Conservation (phyloP, 768 basidiomycete genomes). For the Xerocomellus dryophilus region DNA sequence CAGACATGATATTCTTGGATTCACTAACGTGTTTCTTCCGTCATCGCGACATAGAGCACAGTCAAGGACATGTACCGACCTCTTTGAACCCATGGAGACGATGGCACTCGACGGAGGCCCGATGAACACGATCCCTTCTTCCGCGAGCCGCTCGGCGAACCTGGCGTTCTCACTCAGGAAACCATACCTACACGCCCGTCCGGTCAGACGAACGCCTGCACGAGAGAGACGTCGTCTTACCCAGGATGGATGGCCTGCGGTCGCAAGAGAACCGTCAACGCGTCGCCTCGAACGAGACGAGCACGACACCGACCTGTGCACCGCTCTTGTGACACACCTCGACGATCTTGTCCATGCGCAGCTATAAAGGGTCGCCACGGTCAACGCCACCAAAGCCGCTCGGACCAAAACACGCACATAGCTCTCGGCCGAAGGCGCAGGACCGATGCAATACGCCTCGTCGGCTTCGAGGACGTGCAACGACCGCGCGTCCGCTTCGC, state of each 20-base stretch:
- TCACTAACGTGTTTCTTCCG: constrained; percentile 47
- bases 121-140: constrained; percentile 84
- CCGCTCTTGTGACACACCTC: constrained; percentile 77
- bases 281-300: background rate
- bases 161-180: constrained; percentile 90
- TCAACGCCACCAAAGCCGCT: background rate
- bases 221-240: constrained; percentile 35
- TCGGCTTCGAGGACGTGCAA: constrained; percentile 86
- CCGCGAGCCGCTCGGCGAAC: constrained; percentile 72
- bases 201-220: background rate
- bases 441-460: constrained; percentile 90
- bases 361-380: constrained; percentile 39
- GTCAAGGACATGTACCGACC: constrained; percentile 40
- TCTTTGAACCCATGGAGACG: constrained; percentile 93
- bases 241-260: constrained; percentile 95
- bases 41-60: background rate
- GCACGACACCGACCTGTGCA: constrained; percentile 61
- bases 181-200: constrained; percentile 56
- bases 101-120: constrained; percentile 89
- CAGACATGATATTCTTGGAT: constrained; percentile 92
- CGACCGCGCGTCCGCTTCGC: constrained; percentile 77
- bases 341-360: constrained; percentile 85
- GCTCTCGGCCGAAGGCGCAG: constrained; percentile 83
- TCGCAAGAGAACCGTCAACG: background rate
- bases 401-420: constrained; percentile 57